phyloP scores from a whole-genome alignment of 1,284 basidiomycete genomes.

The Schizophyllum commune region DNA sequence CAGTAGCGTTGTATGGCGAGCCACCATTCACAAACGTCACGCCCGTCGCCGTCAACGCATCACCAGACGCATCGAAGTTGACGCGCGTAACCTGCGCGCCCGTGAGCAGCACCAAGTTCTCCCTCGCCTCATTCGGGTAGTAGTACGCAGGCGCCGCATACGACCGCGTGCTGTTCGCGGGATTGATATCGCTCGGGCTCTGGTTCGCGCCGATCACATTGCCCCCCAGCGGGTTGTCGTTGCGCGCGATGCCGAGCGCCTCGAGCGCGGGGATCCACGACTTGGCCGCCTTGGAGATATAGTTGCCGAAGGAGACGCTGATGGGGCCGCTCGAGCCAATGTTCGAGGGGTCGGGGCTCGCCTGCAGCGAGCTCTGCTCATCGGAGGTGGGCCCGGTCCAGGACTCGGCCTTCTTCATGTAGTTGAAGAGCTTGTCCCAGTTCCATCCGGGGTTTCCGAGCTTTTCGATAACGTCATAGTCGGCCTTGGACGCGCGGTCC shows the following conservation, averaged over 20 bases:
- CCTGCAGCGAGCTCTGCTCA: neutral
- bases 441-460: slow-evolving; percentile 12
- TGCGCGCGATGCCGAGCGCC: slow-evolving; percentile 5
- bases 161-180: slow-evolving; percentile 1
- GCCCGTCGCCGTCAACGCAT: neutral
- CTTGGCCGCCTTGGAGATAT: slow-evolving; percentile 9
- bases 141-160: slow-evolving; percentile 12
- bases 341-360: neutral
- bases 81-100: slow-evolving; percentile 6
- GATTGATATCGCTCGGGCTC: slow-evolving; percentile 7
- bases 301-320: slow-evolving; percentile 8
- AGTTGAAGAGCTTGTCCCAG: slow-evolving; percentile 9
- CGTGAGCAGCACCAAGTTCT: slow-evolving; percentile 9
- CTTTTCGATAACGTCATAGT: slow-evolving; percentile 7
- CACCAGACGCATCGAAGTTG: neutral
- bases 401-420: slow-evolving; percentile 12
- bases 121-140: slow-evolving; percentile 4
- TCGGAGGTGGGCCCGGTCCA: neutral
- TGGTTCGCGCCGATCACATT: slow-evolving; percentile 9
- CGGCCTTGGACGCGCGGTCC: slow-evolving; percentile 1
- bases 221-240: slow-evolving; percentile 10
- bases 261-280: slow-evolving; percentile 8
- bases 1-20: neutral
- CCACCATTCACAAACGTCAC: slow-evolving; percentile 1
- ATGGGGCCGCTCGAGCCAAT: slow-evolving; percentile 6